Evolutionary conservation across 2,329 filamentous ascomycete genomes (phyloP), one percentile per base, ranked within the genome.

Genomic region (Thelonectria blattea): DNA sequence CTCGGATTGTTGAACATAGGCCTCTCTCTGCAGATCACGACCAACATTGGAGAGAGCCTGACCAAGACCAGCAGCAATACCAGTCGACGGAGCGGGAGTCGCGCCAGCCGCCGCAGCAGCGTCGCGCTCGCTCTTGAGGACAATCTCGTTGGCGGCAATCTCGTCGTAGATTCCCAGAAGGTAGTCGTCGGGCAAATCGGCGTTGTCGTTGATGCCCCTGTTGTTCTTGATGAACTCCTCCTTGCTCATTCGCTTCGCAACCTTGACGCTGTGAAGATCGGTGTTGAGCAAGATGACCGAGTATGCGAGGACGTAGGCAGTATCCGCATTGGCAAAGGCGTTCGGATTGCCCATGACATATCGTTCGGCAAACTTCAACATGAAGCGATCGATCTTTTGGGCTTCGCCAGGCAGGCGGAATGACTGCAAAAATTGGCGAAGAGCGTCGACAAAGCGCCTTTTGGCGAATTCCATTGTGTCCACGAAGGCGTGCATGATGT

Each of bases 181-280:
- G 72, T 99, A 99, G 39, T 99, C 95, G 51, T 96, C 88, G 0
- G 96, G 95, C 61, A 99, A 79, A 79, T 98, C 92, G 30, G 92
- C 91, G 67, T 91, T 94, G 78, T 99, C 95, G 77, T 99, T 98
- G 81, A 99, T 99, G 59, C 95, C 95, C 27, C 95, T 84, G 76
- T 99, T 99, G 78, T 99, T 99, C 81, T 96, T 97, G 81, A 99
- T 97, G 73, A 99, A 99, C 68, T 99, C 96, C 64, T 97, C 91
- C 66, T 93, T 93, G 24, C 90, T 96, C 95, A 99, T 99, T 54
- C 93, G 88, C 67, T 86, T 87, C 2, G 81, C 83, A 69, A 99
- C 85, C 74, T 97, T 97, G 65, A 81, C 84, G 75, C 94, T 98
- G 79, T 99, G 95, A 68, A 94, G 86, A 80, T 99, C 95, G 1